Percentiles rank a stretch among this genome's conserved stretches.
Evolutionary conservation across 2,329 filamentous ascomycete species (phyloP).

Genomic region (Ophiocordyceps camponoti-saundersi): DNA sequence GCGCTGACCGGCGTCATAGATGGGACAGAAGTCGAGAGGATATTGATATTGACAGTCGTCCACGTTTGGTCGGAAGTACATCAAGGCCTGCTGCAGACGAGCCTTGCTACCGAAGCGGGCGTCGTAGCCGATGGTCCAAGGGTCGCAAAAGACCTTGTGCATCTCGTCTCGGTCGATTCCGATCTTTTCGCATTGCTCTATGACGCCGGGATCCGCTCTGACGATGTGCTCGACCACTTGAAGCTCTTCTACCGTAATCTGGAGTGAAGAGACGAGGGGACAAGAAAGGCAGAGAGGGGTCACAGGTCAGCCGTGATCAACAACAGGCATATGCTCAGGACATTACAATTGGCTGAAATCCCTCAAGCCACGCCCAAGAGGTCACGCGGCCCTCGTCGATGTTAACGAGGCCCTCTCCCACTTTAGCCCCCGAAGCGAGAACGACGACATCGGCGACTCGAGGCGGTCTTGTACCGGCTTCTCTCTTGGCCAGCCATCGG

Average conservation of each 20-base stretch:
- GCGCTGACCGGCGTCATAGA: slow-evolving; percentile 27
- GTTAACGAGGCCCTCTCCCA: slow-evolving; percentile 35
- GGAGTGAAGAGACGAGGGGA: background rate
- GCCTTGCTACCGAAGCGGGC: slow-evolving; percentile 56
- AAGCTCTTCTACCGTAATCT: slow-evolving; percentile 59
- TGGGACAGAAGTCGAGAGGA: slow-evolving; percentile 31
- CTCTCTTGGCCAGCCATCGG: slow-evolving; percentile 36
- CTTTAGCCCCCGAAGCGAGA: slow-evolving; percentile 20
- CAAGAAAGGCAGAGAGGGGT: too few relatives aligned
- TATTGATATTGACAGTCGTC: slow-evolving; percentile 50
- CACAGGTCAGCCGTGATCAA: background rate
- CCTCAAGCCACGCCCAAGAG: background rate
- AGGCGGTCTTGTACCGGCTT: slow-evolving; percentile 26
- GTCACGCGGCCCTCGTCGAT: slow-evolving; percentile 16
- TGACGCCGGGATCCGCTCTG: slow-evolving; percentile 53
- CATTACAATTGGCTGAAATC: background rate
- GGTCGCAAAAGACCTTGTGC: slow-evolving; percentile 71
- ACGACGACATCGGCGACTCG: slow-evolving; percentile 34
- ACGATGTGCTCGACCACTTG: slow-evolving; percentile 55
- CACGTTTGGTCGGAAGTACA: slow-evolving; percentile 60
- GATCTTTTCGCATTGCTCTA: slow-evolving; percentile 58
- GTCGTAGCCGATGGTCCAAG: slow-evolving; percentile 74
- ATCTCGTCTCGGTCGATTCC: slow-evolving; percentile 53
- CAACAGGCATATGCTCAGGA: too few relatives aligned
- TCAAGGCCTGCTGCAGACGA: slow-evolving; percentile 62